Conservation (phyloP, 1,139 yeast species). For the Ogataea hybrid region DNA sequence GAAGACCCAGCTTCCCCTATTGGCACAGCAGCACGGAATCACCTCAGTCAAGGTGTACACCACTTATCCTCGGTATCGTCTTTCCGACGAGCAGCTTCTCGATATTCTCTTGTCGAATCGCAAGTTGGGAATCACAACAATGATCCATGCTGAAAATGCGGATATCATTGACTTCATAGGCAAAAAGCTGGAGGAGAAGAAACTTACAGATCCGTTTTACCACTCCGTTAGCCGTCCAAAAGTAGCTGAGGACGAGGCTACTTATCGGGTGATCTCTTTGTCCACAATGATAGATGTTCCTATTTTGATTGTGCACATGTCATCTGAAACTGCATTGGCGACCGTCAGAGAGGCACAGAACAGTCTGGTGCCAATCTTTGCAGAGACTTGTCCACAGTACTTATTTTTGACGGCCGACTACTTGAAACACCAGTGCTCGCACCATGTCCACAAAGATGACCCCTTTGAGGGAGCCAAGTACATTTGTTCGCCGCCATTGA, state of each 20-base stretch:
- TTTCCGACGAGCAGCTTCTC: conserved; percentile 40
- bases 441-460: conserved; percentile 30
- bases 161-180: conserved; percentile 44
- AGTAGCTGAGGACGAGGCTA: conserved; percentile 48
- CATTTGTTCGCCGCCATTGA: conserved; percentile 48
- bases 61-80: conserved; percentile 42
- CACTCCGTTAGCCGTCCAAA: conserved; percentile 46
- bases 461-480: conserved; percentile 45
- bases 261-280: conserved; percentile 44
- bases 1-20: conserved; percentile 27
- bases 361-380: conserved; percentile 39
- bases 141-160: conserved; percentile 50
- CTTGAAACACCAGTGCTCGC: conserved; percentile 31
- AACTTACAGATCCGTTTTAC: conserved; percentile 39
- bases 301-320: conserved; percentile 46
- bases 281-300: conserved; percentile 33
- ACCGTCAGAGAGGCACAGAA: conserved; percentile 44
- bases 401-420: conserved; percentile 40
- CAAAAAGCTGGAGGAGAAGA: conserved; percentile 37
- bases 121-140: conserved; percentile 41
- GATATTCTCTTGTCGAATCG: conserved; percentile 40
- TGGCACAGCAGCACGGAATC: conserved; percentile 37
- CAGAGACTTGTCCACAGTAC: conserved; percentile 52
- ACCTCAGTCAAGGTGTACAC: conserved; percentile 47
- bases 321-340: conserved; percentile 41